Percentiles rank a stretch among this genome's conserved stretches.
Evolutionary conservation across 805 yeast genomes (phyloP).

Genomic region (Vanderwaltozyma polyspora): DNA sequence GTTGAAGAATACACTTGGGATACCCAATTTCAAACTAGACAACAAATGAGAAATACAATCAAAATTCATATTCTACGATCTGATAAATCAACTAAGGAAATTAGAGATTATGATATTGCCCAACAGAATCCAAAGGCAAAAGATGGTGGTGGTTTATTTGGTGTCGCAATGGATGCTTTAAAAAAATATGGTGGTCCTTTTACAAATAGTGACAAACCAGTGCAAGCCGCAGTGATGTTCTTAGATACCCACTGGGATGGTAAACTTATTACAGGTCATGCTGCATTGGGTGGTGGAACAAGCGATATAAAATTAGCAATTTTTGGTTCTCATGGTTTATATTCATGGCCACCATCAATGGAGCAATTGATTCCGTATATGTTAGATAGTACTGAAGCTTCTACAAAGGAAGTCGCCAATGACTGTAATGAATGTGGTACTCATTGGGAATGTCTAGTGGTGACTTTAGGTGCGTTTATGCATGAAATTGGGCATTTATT

Average conservation of each 20-base stretch:
- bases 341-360: conserved; percentile 83
- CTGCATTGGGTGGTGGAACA: conserved; percentile 87
- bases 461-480: conserved; percentile 87
- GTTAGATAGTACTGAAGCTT: conserved; percentile 55
- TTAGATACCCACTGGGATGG: conserved; percentile 81
- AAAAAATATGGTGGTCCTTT: conserved; percentile 46
- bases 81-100: conserved; percentile 54
- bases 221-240: conserved; percentile 76
- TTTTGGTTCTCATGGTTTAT: conserved; percentile 87
- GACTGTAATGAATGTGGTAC: conserved; percentile 78
- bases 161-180: conserved; percentile 70
- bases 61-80: conserved; percentile 68
- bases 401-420: conserved; percentile 67
- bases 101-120: conserved; percentile 69
- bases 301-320: conserved; percentile 67
- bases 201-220: conserved; percentile 34
- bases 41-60: conserved; percentile 42
- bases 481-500: conserved; percentile 89
- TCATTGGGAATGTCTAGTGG: conserved; percentile 78
- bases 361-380: conserved; percentile 61
- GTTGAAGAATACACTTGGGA: conserved; percentile 51
- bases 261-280: conserved; percentile 61
- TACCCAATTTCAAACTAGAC: conserved; percentile 32
- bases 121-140: conserved; percentile 74
- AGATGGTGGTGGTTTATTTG: conserved; percentile 65